Evolutionary conservation across 2,329 filamentous ascomycete genomes (phyloP).

Genomic region (Calonectria honghensis): DNA sequence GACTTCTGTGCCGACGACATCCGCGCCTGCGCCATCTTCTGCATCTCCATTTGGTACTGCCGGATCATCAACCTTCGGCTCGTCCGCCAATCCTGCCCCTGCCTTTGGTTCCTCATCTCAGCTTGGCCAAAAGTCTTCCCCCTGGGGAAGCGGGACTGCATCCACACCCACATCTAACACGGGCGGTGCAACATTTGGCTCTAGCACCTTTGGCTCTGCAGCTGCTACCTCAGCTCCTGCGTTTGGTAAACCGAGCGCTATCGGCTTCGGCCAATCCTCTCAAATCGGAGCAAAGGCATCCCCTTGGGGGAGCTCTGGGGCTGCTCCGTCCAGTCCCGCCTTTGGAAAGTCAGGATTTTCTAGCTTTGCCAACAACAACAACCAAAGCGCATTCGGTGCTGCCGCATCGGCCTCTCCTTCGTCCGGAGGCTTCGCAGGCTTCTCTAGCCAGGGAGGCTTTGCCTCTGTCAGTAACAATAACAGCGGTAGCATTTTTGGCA

Average conservation of each 20-base stretch:
- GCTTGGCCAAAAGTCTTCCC: constrained; percentile 71
- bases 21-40: constrained; percentile 54
- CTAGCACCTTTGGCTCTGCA: constrained; percentile 65
- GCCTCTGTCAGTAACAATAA: constrained; percentile 65
- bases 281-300: constrained; percentile 69
- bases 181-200: constrained; percentile 65
- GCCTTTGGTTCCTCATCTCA: constrained; percentile 69
- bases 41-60: constrained; percentile 58
- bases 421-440: constrained; percentile 71
- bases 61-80: constrained; percentile 64
- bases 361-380: constrained; percentile 58
- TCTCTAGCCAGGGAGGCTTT: constrained; percentile 74
- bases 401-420: constrained; percentile 57
- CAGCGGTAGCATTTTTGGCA: constrained; percentile 62
- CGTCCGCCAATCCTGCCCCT: constrained; percentile 60
- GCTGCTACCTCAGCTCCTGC: constrained; percentile 62
- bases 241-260: constrained; percentile 69
- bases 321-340: constrained; percentile 60
- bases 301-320: constrained; percentile 68
- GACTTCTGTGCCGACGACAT: constrained; percentile 55
- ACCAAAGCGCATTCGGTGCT: constrained; percentile 63
- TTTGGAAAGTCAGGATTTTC: constrained; percentile 75
- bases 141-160: constrained; percentile 66
- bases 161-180: constrained; percentile 56
- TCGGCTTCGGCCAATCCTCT: constrained; percentile 73